Conservation (phyloP, 2,329 filamentous ascomycete species). For the Talaromyces marneffei region DNA sequence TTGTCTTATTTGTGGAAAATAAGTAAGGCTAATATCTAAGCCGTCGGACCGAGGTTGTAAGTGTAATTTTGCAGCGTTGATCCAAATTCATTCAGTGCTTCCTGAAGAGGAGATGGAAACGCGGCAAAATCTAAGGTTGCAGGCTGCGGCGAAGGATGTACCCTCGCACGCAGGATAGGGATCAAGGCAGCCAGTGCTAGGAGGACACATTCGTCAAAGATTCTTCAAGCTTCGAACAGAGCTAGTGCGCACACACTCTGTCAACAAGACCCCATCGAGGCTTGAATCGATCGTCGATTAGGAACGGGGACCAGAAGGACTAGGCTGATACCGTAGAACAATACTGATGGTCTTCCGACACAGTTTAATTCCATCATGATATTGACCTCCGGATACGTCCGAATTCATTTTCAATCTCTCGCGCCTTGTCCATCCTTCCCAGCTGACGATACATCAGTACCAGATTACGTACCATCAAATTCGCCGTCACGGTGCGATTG, state of each 20-base stretch:
- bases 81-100: neutral
- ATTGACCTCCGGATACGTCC: constrained; percentile 4
- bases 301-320: neutral
- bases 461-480: constrained; percentile 15
- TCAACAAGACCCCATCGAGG: neutral
- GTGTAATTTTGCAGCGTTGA: too few species aligned
- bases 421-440: constrained; percentile 15
- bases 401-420: constrained; percentile 15
- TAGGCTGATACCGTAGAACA: neutral
- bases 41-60: neutral
- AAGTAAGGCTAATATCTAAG: neutral
- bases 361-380: neutral
- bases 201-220: neutral
- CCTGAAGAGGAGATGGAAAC: neutral
- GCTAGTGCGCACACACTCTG: neutral
- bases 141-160: neutral
- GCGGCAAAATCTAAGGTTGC: neutral
- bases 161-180: neutral
- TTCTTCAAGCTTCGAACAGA: neutral
- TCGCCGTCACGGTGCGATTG: constrained; percentile 7
- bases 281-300: too few species aligned
- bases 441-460: constrained; percentile 15
- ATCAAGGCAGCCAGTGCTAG: neutral
- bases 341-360: neutral
- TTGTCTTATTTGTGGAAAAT: neutral